phyloP scores from a whole-genome alignment of 768 basidiomycete genomes.

The Amanita phalloides region DNA sequence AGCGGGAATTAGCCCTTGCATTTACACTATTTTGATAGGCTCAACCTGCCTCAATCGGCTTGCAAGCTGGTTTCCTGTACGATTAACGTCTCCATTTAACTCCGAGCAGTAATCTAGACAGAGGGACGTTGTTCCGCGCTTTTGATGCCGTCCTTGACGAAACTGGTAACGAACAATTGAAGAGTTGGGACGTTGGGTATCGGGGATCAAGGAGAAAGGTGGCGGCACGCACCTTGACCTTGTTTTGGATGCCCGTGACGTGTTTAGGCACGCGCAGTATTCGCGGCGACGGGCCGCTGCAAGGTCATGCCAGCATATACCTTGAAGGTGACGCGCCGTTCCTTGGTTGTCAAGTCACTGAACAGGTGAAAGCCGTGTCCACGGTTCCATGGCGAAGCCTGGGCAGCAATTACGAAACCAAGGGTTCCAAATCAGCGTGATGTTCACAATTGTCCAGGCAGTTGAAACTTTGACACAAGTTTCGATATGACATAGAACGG shows the following conservation, averaged over 20 bases:
- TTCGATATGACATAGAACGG: neutral
- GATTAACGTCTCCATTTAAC: conserved; percentile 1
- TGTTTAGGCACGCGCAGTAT: conserved; percentile 5
- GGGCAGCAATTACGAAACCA: neutral
- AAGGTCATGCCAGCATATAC: neutral
- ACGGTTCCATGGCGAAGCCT: conserved; percentile 1
- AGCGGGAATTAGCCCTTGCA: conserved; percentile 7
- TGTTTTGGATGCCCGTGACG: neutral
- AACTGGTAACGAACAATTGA: neutral
- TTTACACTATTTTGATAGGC: conserved; percentile 6
- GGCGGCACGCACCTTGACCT: neutral
- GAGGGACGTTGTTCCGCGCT: neutral
- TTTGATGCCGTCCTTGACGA: neutral
- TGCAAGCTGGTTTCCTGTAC: neutral
- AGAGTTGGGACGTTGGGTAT: neutral
- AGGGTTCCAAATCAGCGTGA: neutral
- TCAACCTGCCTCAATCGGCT: conserved; percentile 2
- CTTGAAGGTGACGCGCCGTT: neutral
- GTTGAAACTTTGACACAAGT: neutral
- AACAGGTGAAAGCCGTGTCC: neutral
- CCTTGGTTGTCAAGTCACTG: neutral
- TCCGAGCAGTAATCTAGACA: neutral
- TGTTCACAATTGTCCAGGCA: neutral
- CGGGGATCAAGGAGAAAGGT: neutral
- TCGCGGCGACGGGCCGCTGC: conserved; percentile 1